phyloP scores from a whole-genome alignment of 495 filamentous ascomycete species.

The Massariosphaeria phaeospora region DNA sequence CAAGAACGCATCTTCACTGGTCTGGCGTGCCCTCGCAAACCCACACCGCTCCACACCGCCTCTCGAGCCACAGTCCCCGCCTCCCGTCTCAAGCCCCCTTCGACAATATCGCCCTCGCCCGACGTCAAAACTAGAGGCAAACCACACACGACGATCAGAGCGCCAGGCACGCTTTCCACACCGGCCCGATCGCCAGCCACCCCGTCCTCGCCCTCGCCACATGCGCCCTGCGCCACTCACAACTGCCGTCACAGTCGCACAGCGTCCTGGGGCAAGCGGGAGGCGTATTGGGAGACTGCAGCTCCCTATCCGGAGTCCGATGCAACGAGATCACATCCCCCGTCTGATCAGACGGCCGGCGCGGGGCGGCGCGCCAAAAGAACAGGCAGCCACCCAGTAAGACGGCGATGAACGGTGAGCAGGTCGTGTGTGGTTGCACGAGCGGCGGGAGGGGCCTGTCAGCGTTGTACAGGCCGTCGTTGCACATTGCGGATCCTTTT shows the following conservation, averaged over 20 bases:
- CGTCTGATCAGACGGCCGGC: too few species aligned
- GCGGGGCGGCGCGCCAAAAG: too few species aligned
- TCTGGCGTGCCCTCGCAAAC: neutral
- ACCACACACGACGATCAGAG: neutral
- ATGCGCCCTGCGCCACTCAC: too few species aligned
- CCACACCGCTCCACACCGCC: slow-evolving; percentile 20
- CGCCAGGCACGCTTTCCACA: neutral
- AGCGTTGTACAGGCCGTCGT: too few species aligned
- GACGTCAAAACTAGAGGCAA: neutral
- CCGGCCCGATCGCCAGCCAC: neutral
- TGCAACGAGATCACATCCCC: too few species aligned
- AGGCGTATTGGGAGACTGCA: neutral
- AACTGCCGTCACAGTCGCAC: neutral
- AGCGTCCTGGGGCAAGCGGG: slow-evolving; percentile 6
- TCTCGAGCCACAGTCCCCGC: neutral
- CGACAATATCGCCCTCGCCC: neutral
- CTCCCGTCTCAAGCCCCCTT: neutral
- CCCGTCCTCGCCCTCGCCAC: neutral
- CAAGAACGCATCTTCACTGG: neutral
- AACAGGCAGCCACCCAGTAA: too few species aligned
- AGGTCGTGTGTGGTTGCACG: slow-evolving; percentile 9
- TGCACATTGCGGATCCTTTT: too few species aligned
- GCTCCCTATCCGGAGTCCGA: too few species aligned
- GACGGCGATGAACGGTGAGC: neutral
- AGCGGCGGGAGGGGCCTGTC: neutral